These are phyloP conservation scores for Hortiboletus flavorubellus DNA, from an alignment of 768 basidiomycete species.

Conservation along the genomic window DNA sequence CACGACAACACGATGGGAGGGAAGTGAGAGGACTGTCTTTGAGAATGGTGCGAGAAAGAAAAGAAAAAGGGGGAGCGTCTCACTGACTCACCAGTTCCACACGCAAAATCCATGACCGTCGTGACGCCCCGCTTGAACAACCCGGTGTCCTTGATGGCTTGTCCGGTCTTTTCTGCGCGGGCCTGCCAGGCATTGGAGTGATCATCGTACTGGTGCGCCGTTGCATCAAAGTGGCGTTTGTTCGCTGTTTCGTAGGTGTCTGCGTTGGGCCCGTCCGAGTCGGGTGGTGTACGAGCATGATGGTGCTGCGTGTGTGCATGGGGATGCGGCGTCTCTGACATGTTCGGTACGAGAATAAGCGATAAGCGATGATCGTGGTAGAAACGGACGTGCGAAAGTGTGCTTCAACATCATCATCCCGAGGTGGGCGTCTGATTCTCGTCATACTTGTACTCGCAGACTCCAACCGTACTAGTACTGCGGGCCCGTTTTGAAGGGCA, in stretches of 20 bases:
- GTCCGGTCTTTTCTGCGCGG: slow-evolving; percentile 22
- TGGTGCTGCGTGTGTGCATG: neutral
- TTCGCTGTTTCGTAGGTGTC: slow-evolving; percentile 24
- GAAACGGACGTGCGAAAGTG: neutral
- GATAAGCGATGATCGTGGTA: neutral
- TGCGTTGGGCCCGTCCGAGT: neutral
- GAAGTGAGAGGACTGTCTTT: neutral
- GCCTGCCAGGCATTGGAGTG: slow-evolving; percentile 13
- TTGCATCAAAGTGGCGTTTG: slow-evolving; percentile 23
- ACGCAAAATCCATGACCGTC: slow-evolving; percentile 69
- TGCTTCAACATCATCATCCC: neutral
- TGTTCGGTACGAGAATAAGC: neutral
- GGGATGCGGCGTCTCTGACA: neutral
- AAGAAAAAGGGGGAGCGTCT: too few relatives aligned
- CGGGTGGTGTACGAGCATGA: neutral
- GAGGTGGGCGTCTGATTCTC: neutral
- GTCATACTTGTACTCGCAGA: neutral
- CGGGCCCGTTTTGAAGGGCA: neutral
- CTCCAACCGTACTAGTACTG: neutral
- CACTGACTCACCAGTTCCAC: slow-evolving; percentile 54
- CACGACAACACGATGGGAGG: neutral
- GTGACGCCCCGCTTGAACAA: slow-evolving; percentile 55
- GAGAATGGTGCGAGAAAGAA: neutral
- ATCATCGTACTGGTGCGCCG: slow-evolving; percentile 25
- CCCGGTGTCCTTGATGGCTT: slow-evolving; percentile 35